These are phyloP conservation scores for Phialophora tarda DNA, from an alignment of 2,329 filamentous ascomycete genomes.

Conservation along the genomic window DNA sequence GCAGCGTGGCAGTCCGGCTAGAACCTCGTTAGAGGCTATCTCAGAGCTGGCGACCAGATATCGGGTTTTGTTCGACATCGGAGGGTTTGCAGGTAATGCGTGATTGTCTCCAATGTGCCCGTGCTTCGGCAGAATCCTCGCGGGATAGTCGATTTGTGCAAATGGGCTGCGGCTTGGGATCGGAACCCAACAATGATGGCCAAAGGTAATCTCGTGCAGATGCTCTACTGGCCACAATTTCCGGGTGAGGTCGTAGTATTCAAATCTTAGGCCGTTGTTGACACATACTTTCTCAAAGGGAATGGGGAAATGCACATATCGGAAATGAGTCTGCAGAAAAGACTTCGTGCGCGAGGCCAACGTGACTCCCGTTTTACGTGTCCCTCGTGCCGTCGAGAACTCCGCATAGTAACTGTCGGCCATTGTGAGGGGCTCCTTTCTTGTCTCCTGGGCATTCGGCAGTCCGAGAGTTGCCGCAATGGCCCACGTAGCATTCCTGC, in stretches of 20 bases:
- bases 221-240: conserved; percentile 49
- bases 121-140: conserved; percentile 34
- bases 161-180: conserved; percentile 48
- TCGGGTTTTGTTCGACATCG: neutral
- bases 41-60: conserved; percentile 45
- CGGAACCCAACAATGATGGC: conserved; percentile 51
- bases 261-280: conserved; percentile 54
- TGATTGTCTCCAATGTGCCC: neutral
- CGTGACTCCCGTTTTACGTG: conserved; percentile 39
- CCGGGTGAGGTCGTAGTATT: conserved; percentile 54
- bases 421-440: conserved; percentile 38
- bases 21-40: conserved; percentile 56
- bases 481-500: conserved; percentile 60
- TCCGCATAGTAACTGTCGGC: conserved; percentile 45
- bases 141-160: conserved; percentile 44
- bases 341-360: conserved; percentile 57
- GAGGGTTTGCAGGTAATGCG: neutral
- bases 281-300: conserved; percentile 52
- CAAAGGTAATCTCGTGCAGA: conserved; percentile 48
- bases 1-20: conserved; percentile 56
- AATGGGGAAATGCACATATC: conserved; percentile 49
- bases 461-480: conserved; percentile 50
- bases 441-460: conserved; percentile 29
- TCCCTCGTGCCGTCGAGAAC: conserved; percentile 41
- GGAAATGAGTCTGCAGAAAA: conserved; percentile 57